A percentile compares a stretch with the other conserved stretches of the same genome.
Conservation (phyloP, 805 yeast genomes). For the Candida succiphila region DNA sequence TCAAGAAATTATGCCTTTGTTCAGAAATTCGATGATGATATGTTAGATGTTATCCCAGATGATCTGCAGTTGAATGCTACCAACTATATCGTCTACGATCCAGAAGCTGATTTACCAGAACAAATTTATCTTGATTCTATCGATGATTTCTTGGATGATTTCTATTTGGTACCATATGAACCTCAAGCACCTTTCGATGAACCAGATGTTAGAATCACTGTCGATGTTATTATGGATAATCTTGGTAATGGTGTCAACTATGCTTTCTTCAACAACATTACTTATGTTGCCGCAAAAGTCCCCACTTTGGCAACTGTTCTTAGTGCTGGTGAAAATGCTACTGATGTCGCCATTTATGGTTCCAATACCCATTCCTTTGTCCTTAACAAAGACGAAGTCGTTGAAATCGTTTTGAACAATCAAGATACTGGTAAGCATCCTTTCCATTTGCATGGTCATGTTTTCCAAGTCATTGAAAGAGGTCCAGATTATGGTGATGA, state of each 20-base stretch:
- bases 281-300: slow-evolving; percentile 73
- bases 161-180: slow-evolving; percentile 55
- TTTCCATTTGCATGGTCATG: slow-evolving; percentile 94
- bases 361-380: slow-evolving; percentile 70
- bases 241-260: slow-evolving; percentile 82
- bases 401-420: slow-evolving; percentile 80
- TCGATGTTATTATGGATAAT: slow-evolving; percentile 78
- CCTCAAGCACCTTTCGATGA: slow-evolving; percentile 48
- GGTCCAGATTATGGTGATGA: slow-evolving; percentile 49
- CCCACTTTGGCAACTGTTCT: slow-evolving; percentile 79
- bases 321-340: slow-evolving; percentile 51
- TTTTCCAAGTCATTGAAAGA: slow-evolving; percentile 74
- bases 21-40: slow-evolving; percentile 68
- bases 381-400: slow-evolving; percentile 51
- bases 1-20: slow-evolving; percentile 69
- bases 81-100: slow-evolving; percentile 49
- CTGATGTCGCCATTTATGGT: slow-evolving; percentile 57
- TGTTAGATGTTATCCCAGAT: slow-evolving; percentile 70
- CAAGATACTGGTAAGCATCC: slow-evolving; percentile 91
- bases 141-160: slow-evolving; percentile 59
- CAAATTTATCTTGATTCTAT: slow-evolving; percentile 37
- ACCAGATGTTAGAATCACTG: slow-evolving; percentile 58
- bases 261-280: slow-evolving; percentile 89
- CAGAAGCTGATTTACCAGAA: slow-evolving; percentile 30
- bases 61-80: slow-evolving; percentile 66